Percentiles rank a stretch among this genome's conserved stretches.
These are phyloP conservation scores for Fusarium fujikuroi DNA, from an alignment of 2,329 filamentous ascomycete species.

Conservation along the genomic window DNA sequence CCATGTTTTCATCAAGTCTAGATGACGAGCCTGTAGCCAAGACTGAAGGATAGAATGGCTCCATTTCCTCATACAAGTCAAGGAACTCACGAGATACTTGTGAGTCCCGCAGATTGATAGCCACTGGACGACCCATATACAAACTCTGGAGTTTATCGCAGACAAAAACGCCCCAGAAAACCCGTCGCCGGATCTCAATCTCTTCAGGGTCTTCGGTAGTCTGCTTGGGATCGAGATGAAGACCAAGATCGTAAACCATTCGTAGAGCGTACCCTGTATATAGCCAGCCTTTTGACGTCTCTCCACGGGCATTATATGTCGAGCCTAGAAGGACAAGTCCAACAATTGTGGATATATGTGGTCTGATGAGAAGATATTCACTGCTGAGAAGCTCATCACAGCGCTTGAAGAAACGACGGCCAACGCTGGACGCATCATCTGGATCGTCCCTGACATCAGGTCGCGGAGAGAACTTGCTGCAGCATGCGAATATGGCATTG, in stretches of 20 bases:
- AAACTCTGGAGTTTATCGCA: constrained; percentile 49
- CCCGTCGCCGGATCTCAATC: constrained; percentile 3
- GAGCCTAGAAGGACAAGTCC: constrained; percentile 9
- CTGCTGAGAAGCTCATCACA: constrained; percentile 8
- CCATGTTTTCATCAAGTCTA: not conserved
- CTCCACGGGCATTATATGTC: constrained; percentile 11
- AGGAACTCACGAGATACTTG: constrained; percentile 10
- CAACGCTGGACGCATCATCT: not conserved
- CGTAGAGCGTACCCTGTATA: constrained; percentile 5
- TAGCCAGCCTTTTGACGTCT: constrained; percentile 15
- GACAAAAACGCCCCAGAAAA: constrained; percentile 50
- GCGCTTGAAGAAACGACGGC: not conserved
- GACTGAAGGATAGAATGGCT: not conserved
- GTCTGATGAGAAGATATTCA: not conserved
- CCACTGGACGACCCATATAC: constrained; percentile 9
- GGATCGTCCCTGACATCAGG: not conserved
- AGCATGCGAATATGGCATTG: constrained; percentile 13
- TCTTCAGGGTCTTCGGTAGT: constrained; percentile 1
- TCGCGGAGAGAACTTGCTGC: constrained; percentile 10
- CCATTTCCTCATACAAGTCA: constrained; percentile 14
- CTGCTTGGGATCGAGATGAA: not conserved
- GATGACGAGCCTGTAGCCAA: not conserved
- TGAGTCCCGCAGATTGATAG: not conserved
- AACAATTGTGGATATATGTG: constrained; percentile 4
- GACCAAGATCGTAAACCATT: constrained; percentile 14